These are phyloP conservation scores for Macrolepiota fuliginosa DNA, from an alignment of 768 basidiomycete species.

Conservation along the genomic window DNA sequence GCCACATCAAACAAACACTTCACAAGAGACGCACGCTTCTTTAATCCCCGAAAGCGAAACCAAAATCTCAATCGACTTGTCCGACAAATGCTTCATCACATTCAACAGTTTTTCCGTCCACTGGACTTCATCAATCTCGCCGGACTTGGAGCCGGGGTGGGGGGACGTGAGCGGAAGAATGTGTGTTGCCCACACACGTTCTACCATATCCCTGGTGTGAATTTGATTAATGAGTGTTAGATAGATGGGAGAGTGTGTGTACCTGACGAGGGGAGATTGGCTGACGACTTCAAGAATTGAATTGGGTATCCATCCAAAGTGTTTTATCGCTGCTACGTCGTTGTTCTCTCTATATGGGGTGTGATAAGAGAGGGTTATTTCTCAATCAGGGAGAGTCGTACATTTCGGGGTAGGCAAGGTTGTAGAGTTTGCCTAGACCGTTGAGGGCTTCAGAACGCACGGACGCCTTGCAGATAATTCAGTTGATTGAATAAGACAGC, in stretches of 20 bases:
- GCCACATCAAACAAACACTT: neutral
- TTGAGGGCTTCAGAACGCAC: slow-evolving; percentile 78
- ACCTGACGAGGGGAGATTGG: slow-evolving; percentile 61
- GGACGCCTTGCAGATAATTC: slow-evolving; percentile 34
- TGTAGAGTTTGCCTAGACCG: slow-evolving; percentile 75
- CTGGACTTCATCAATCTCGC: slow-evolving; percentile 69
- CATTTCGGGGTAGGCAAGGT: slow-evolving; percentile 88
- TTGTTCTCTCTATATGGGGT: slow-evolving; percentile 66
- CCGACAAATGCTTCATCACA: slow-evolving; percentile 68
- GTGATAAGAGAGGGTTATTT: neutral
- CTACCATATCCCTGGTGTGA: slow-evolving; percentile 51
- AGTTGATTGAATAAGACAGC: neutral
- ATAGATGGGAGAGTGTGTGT: slow-evolving; percentile 11
- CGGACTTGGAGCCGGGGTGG: slow-evolving; percentile 36
- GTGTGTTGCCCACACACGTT: slow-evolving; percentile 67
- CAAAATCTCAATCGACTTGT: slow-evolving; percentile 54
- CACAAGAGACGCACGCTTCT: slow-evolving; percentile 43
- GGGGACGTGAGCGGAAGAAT: slow-evolving; percentile 61
- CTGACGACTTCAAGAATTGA: slow-evolving; percentile 57
- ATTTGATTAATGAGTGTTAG: slow-evolving; percentile 1
- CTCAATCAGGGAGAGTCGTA: slow-evolving; percentile 36
- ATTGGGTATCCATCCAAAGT: slow-evolving; percentile 94
- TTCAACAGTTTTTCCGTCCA: slow-evolving; percentile 86
- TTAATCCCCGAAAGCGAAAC: slow-evolving; percentile 64
- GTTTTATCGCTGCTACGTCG: slow-evolving; percentile 64